Evolutionary conservation across 371 early-diverging fungal genomes (phyloP).

Genomic region (Mucor ambiguus): DNA sequence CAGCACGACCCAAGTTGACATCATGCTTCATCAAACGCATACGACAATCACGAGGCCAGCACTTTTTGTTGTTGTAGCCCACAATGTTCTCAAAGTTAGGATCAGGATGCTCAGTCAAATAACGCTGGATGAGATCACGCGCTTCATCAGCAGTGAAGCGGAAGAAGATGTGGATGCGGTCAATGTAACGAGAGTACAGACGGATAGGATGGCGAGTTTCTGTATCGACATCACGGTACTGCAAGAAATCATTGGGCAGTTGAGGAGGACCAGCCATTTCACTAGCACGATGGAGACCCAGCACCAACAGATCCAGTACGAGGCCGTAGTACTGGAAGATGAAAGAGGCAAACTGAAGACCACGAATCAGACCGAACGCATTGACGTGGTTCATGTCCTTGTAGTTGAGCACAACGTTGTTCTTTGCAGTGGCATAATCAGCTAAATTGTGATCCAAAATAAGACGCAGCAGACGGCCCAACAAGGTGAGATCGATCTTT

Average conservation of each 20-base stretch:
- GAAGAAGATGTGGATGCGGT: slow-evolving; percentile 93
- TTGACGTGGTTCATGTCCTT: slow-evolving; percentile 99
- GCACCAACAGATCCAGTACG: slow-evolving; percentile 93
- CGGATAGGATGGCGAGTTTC: slow-evolving; percentile 97
- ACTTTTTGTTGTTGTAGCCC: slow-evolving; percentile 95
- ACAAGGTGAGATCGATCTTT: slow-evolving; percentile 97
- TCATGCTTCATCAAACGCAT: slow-evolving; percentile 99
- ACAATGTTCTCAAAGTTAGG: slow-evolving; percentile 99
- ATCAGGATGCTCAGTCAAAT: slow-evolving; percentile 97
- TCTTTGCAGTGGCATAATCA: slow-evolving; percentile 99
- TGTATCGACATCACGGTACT: slow-evolving; percentile 90
- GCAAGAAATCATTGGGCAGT: slow-evolving; percentile 96
- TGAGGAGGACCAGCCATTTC: slow-evolving; percentile 97
- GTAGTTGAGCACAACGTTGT: slow-evolving; percentile 96
- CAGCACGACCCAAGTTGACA: slow-evolving; percentile 80
- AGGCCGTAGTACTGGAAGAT: slow-evolving; percentile 98
- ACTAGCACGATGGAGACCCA: slow-evolving; percentile 93
- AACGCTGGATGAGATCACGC: slow-evolving; percentile 95
- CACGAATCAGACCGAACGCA: slow-evolving; percentile 96
- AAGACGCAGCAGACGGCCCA: slow-evolving; percentile 93
- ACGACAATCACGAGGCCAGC: slow-evolving; percentile 98
- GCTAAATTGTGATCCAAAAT: slow-evolving; percentile 98
- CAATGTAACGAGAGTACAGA: slow-evolving; percentile 94
- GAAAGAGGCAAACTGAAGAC: slow-evolving; percentile 98
- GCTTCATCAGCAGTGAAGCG: slow-evolving; percentile 93